phyloP scores from a whole-genome alignment of 2,329 filamentous ascomycete genomes.

The Colletotrichum agaves region DNA sequence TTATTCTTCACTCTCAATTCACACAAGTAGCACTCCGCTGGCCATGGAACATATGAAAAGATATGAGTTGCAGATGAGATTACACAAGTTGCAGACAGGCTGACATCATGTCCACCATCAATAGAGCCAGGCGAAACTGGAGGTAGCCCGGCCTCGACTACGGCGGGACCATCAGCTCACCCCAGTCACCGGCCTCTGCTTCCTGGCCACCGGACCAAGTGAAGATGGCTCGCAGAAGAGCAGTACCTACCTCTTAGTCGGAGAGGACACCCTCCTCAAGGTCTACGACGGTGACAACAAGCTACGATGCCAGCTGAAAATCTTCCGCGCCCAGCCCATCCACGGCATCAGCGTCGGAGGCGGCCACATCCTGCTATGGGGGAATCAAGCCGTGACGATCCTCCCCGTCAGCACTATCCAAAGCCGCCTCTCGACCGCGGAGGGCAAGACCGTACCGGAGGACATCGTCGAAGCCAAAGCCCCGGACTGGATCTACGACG shows the following conservation, averaged over 20 bases:
- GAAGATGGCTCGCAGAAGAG: constrained; percentile 30
- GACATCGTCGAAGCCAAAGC: constrained; percentile 55
- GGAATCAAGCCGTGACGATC: constrained; percentile 68
- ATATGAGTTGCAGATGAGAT: background rate
- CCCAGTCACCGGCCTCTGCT: constrained; percentile 70
- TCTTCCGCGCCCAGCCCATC: constrained; percentile 77
- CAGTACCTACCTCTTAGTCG: constrained; percentile 62
- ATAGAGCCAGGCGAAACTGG: background rate
- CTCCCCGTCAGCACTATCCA: constrained; percentile 47
- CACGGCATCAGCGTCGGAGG: constrained; percentile 73
- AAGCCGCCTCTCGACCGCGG: constrained; percentile 40
- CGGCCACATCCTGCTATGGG: constrained; percentile 71
- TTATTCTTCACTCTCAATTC: constrained; percentile 15
- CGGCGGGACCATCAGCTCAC: constrained; percentile 55
- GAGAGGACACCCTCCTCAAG: constrained; percentile 68
- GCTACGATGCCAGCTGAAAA: constrained; percentile 54
- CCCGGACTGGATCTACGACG: constrained; percentile 84
- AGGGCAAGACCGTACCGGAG: constrained; percentile 20
- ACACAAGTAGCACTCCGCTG: background rate
- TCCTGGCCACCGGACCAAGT: constrained; percentile 50
- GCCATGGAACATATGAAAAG: background rate
- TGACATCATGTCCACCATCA: background rate
- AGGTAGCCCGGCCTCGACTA: constrained; percentile 32
- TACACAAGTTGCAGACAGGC: background rate
- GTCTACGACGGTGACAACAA: constrained; percentile 58